A percentile compares a stretch with the other conserved stretches of the same genome.
phyloP scores from a whole-genome alignment of 2,329 filamentous ascomycete genomes.

The Colletotrichum neosansevieriae region DNA sequence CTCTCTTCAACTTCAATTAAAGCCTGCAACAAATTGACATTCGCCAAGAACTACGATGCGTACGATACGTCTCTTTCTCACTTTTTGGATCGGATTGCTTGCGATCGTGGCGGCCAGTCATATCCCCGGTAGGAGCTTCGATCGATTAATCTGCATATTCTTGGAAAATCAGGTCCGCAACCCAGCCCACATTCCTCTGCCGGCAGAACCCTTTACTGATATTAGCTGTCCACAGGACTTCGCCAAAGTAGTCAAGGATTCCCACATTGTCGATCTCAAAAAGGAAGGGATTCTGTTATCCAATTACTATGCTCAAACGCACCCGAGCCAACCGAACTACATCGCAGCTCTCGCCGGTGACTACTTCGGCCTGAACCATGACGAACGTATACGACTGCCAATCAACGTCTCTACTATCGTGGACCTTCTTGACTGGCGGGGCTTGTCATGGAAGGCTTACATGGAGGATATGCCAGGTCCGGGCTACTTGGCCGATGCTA shows the following conservation, averaged over 20 bases:
- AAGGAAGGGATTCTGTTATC: constrained; percentile 58
- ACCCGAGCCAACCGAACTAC: constrained; percentile 61
- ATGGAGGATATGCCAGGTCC: constrained; percentile 51
- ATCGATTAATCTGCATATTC: constrained; percentile 59
- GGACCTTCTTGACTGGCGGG: constrained; percentile 49
- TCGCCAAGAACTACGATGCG: constrained; percentile 20
- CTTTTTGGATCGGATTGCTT: constrained; percentile 20
- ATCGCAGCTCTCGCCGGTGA: constrained; percentile 60
- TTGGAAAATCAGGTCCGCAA: constrained; percentile 56
- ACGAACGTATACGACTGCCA: constrained; percentile 57
- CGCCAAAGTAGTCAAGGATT: constrained; percentile 53
- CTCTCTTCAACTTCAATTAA: not conserved
- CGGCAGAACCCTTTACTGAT: constrained; percentile 31
- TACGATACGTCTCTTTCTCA: constrained; percentile 19
- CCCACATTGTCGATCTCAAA: constrained; percentile 54
- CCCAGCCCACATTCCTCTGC: not conserved
- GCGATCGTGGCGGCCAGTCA: constrained; percentile 26
- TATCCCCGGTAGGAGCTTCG: constrained; percentile 53
- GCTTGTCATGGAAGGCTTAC: constrained; percentile 50
- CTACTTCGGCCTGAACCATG: constrained; percentile 62
- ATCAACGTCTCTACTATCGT: constrained; percentile 54
- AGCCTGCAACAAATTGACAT: not conserved
- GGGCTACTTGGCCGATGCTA: constrained; percentile 58
- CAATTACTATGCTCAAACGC: constrained; percentile 60
- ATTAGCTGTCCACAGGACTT: constrained; percentile 54